Base-by-base conservation (phyloP, 129 eudicot genomes). In the Flaveria sonorensis region DNA sequence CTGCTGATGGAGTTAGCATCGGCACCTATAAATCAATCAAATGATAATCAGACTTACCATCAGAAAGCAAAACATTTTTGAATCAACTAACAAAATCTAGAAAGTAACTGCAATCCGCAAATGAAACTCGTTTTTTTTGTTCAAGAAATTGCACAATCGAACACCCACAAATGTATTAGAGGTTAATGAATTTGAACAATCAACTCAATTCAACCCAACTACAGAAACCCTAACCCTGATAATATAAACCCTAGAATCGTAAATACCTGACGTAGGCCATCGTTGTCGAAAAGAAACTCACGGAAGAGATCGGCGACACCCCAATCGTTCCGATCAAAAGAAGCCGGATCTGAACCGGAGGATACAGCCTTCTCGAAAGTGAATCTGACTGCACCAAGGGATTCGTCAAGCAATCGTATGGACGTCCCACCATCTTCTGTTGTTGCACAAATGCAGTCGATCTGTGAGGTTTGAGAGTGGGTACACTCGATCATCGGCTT, bases 321-420 rank as follows among this genome's bases (percentile, higher is more conserved):
- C 93, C 96, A 92, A 78, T 92, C 97, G 23, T 76, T 75, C 79
- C 91, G 88, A 50, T 82, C 86, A 20, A 88, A 71, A 0, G 81
- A 65, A 10, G 91, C 73, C 19, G 88, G 86, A 39, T 81, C 85
- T 46, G 77, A 32, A 20, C 85, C 89, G 15, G 88, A 77, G 0
- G 80, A 79, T 26, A 90, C 73, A 32, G 92, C 89, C 81, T 90
- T 90, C 75, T 93, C 92, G 73, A 93, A 90, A 3, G 91, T 85
- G 63, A 81, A 88, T 71, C 95, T 90, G 50, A 93, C 98, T 46
- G 96, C 98, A 51, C 98, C 98, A 18, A 90, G 89, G 0, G 98
- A 81, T 93, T 93, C 0, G 87, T 88, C 23, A 91, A 74, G 79
- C 91, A 91, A 86, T 91, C 96, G 80, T 87, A 92, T 21, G 88